Percentiles rank a stretch among this genome's conserved stretches.
Evolutionary conservation across 2,329 filamentous ascomycete genomes (phyloP).

Genomic region (Grosmannia serpens): DNA sequence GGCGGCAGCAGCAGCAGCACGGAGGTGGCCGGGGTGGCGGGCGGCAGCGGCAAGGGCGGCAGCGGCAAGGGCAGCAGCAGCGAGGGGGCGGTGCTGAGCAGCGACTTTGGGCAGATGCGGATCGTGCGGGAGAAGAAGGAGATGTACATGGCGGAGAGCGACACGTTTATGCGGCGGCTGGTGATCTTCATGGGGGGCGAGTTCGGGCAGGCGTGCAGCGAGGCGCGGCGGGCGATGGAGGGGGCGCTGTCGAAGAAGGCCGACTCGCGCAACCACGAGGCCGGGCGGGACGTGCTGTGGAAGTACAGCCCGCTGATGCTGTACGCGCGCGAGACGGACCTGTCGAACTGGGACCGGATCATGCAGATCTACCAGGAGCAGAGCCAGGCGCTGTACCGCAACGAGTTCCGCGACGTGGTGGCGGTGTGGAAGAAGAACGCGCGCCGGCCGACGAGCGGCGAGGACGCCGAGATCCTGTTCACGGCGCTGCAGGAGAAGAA

Average conservation of each 20-base stretch:
- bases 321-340: slow-evolving; percentile 77
- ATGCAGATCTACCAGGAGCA: slow-evolving; percentile 72
- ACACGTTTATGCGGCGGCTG: slow-evolving; percentile 65
- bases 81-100: slow-evolving; percentile 47
- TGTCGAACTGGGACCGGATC: slow-evolving; percentile 67
- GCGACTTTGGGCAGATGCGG: slow-evolving; percentile 78
- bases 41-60: not conserved
- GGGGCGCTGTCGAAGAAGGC: slow-evolving; percentile 53
- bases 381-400: slow-evolving; percentile 65
- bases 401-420: slow-evolving; percentile 69
- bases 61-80: slow-evolving; percentile 30
- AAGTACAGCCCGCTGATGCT: slow-evolving; percentile 78
- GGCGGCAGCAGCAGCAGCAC: slow-evolving; percentile 37
- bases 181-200: slow-evolving; percentile 72
- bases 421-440: slow-evolving; percentile 70
- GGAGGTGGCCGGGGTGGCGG: not conserved
- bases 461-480: slow-evolving; percentile 79
- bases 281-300: slow-evolving; percentile 67
- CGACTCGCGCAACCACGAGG: slow-evolving; percentile 58
- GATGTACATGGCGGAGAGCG: slow-evolving; percentile 68
- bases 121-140: slow-evolving; percentile 92
- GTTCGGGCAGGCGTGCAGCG: slow-evolving; percentile 64
- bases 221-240: slow-evolving; percentile 54
- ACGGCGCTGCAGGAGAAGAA: slow-evolving; percentile 77
- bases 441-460: slow-evolving; percentile 56